These are phyloP conservation scores for Fagopyrum tataricum DNA, from an alignment of 148 eudicot species.

Conservation along the genomic window DNA sequence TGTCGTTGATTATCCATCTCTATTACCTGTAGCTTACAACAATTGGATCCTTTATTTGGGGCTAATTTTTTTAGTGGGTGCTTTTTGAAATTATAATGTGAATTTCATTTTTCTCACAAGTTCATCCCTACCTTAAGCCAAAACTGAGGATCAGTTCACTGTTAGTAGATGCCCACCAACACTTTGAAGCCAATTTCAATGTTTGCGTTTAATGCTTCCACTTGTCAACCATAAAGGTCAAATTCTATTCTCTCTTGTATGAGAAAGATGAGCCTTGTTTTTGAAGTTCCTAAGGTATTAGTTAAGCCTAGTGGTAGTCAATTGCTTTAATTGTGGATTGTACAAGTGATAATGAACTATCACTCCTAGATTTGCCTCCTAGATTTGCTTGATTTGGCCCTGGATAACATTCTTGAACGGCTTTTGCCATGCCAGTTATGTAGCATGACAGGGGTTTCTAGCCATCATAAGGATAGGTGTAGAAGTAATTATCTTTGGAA, in stretches of 20 bases:
- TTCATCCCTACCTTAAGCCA: neutral
- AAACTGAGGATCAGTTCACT: slow-evolving; percentile 26
- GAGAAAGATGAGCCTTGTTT: slow-evolving; percentile 19
- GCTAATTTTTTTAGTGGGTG: slow-evolving; percentile 8
- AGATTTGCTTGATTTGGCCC: slow-evolving; percentile 68
- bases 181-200: slow-evolving; percentile 19
- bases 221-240: neutral
- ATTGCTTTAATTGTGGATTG: slow-evolving; percentile 18
- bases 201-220: neutral
- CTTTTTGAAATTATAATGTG: neutral
- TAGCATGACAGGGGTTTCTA: slow-evolving; percentile 53
- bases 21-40: neutral
- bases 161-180: slow-evolving; percentile 29
- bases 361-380: slow-evolving; percentile 74
- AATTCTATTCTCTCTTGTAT: slow-evolving; percentile 21
- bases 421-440: slow-evolving; percentile 53
- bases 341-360: slow-evolving; percentile 15
- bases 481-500: slow-evolving; percentile 68
- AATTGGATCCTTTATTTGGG: slow-evolving; percentile 20
- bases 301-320: slow-evolving; percentile 12
- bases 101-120: neutral
- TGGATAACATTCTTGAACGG: slow-evolving; percentile 66
- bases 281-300: slow-evolving; percentile 16
- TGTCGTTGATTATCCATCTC: neutral
- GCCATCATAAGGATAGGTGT: slow-evolving; percentile 51